Percentiles rank a stretch among this genome's conserved stretches.
Conservation (phyloP, 306 rosid genomes). For the Quercus glauca region DNA sequence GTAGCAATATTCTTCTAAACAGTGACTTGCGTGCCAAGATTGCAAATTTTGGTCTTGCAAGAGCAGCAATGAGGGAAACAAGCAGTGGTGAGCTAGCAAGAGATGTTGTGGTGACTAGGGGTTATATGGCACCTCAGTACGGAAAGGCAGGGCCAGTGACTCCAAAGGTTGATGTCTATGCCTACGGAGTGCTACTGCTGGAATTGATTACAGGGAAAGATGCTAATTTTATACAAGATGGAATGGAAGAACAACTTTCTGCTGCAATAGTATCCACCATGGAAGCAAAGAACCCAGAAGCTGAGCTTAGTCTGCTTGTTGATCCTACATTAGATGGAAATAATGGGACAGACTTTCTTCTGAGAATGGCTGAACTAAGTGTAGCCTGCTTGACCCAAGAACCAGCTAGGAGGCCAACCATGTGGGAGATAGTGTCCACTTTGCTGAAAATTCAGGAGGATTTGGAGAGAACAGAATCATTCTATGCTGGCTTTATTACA, state of each 20-base stretch:
- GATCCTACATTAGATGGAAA: conserved; percentile 41
- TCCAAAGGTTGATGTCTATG: conserved; percentile 60
- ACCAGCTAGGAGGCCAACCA: conserved; percentile 34
- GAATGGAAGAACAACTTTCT: conserved; percentile 44
- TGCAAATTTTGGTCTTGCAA: conserved; percentile 55
- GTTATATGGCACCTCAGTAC: conserved; percentile 55
- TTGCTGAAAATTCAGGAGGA: conserved; percentile 28
- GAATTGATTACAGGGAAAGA: conserved; percentile 58
- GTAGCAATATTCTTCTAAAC: conserved; percentile 52
- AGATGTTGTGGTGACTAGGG: conserved; percentile 23
- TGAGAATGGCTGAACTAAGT: conserved; percentile 39
- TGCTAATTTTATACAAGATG: conserved; percentile 34
- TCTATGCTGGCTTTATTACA: not conserved
- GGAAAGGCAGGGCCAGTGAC: conserved; percentile 33
- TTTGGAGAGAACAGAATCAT: not conserved
- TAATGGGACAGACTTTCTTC: conserved; percentile 20
- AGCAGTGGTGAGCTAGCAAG: conserved; percentile 4
- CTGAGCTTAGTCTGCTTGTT: conserved; percentile 28
- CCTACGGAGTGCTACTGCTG: conserved; percentile 58
- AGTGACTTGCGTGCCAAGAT: conserved; percentile 56
- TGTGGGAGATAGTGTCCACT: conserved; percentile 36
- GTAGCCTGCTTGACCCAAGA: conserved; percentile 50
- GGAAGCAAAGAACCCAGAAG: conserved; percentile 35
- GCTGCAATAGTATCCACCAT: conserved; percentile 16
- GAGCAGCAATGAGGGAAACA: conserved; percentile 28